A percentile compares a stretch with the other conserved stretches of the same genome.
Evolutionary conservation across 495 filamentous ascomycete genomes (phyloP).

Genomic region (Penicillium ucsense): DNA sequence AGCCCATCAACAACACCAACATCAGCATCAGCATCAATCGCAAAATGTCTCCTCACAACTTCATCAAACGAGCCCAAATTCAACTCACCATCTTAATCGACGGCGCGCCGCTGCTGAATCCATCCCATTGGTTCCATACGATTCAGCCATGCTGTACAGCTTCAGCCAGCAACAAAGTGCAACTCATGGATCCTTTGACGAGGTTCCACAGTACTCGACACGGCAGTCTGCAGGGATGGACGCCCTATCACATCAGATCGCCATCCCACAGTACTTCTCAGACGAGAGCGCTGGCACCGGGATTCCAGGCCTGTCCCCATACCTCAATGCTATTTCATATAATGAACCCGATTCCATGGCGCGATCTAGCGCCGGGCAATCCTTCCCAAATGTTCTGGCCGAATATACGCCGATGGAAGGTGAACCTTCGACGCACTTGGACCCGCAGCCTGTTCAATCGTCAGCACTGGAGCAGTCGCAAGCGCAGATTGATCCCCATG

Average conservation of each 20-base stretch:
- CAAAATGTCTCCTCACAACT: too few relatives aligned
- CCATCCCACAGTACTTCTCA: slow-evolving; percentile 69
- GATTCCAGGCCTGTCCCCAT: slow-evolving; percentile 42
- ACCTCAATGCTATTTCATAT: slow-evolving; percentile 45
- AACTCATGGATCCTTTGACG: slow-evolving; percentile 63
- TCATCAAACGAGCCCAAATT: not conserved
- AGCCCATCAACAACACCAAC: not conserved
- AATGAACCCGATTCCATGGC: slow-evolving; percentile 42
- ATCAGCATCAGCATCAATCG: not conserved
- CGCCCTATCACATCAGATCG: slow-evolving; percentile 61
- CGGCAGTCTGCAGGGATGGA: slow-evolving; percentile 77
- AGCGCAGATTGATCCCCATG: slow-evolving; percentile 5
- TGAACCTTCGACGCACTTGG: slow-evolving; percentile 25
- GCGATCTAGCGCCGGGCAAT: slow-evolving; percentile 38
- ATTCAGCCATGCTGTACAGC: slow-evolving; percentile 69
- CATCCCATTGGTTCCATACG: slow-evolving; percentile 42
- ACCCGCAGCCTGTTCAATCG: slow-evolving; percentile 13
- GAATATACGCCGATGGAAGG: slow-evolving; percentile 39
- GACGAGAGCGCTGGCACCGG: slow-evolving; percentile 58
- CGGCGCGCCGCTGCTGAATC: not conserved
- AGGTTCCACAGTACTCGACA: slow-evolving; percentile 64
- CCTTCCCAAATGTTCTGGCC: slow-evolving; percentile 45
- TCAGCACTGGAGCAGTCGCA: slow-evolving; percentile 16
- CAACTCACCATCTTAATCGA: not conserved
- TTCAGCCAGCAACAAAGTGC: slow-evolving; percentile 54